Base-by-base conservation (phyloP, 176 grass and related monocot species). In the Bromus sterilis region DNA sequence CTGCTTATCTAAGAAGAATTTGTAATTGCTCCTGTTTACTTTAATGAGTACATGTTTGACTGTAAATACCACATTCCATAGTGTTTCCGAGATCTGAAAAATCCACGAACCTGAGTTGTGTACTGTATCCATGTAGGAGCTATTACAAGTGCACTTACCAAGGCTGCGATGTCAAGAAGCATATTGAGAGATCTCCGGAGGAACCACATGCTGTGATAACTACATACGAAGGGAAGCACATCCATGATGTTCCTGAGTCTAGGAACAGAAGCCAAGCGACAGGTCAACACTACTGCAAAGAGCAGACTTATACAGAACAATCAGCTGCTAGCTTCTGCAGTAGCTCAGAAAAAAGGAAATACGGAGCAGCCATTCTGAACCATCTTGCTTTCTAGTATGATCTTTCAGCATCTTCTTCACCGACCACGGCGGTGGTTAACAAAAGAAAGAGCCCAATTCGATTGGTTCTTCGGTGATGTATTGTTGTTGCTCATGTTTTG, bases 191-290 rank as follows among this genome's bases (percentile, higher is more conserved):
- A 86, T 84, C 88, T 63, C 53, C 78, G 11, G n/a, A 87, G 71
- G 91, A 90, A 74, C 82, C 88, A 41, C 66, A 75, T 68, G 83
- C 85, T 71, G 91, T 93, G 49, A 88, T 93, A 82, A 93, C 91
- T 65, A 93, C 91, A 80, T 93, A 93, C 32, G 88, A 93, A 56
- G 91, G 91, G 62, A 93, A 88, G 71, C 91, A 93, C 69, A 93
- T 86, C 48, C 88, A 93, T 68, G 88, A 90, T 40, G 73, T 90
- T 20, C 91, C 91, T 61, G 58, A 34, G 68, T 60, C 81, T 37
- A 74, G 81, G 56, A 88, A 79, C 66, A 86, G 82, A 39, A 77
- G 51, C 31, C 85, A 86, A 80, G 74, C 29, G 13, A 57, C 53
- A 31, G 67, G 56, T 57, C 65, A 56, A 78, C 20, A 44, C 12